Evolutionary conservation across 2,329 filamentous ascomycete genomes (phyloP).

Genomic region (Botrytis elliptica): DNA sequence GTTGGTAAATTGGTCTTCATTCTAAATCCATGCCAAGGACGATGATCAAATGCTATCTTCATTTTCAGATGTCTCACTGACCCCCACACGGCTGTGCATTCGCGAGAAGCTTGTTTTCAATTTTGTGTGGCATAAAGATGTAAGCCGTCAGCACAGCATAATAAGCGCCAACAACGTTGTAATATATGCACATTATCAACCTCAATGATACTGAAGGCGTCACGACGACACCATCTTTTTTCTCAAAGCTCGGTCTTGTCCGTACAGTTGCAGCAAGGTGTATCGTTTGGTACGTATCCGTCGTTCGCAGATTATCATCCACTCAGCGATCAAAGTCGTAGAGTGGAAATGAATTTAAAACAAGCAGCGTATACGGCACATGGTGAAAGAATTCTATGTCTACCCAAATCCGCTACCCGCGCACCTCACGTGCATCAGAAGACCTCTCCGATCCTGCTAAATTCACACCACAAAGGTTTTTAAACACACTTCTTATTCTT

Average conservation of each 20-base stretch:
- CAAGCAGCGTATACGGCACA: not conserved
- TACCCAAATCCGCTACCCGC: not conserved
- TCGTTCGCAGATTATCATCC: not conserved
- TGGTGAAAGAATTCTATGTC: not conserved
- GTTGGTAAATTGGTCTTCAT: not conserved
- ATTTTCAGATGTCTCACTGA: not conserved
- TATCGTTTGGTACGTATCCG: not conserved
- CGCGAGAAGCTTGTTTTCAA: slow-evolving; percentile 10
- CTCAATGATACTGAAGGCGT: not conserved
- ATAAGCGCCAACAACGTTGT: slow-evolving; percentile 8
- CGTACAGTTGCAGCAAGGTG: not conserved
- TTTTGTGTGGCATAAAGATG: slow-evolving; percentile 2
- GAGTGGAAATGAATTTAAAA: not conserved
- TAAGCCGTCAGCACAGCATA: slow-evolving; percentile 4
- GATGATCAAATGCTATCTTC: not conserved
- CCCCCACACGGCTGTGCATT: not conserved
- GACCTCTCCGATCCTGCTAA: not conserved
- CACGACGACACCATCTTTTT: not conserved
- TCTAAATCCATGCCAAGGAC: not conserved
- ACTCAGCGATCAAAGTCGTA: not conserved
- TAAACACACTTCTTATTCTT: not conserved
- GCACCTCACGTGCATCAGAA: not conserved
- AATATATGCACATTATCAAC: not conserved
- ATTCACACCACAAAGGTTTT: not conserved
- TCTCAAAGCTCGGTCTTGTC: not conserved